Evolutionary conservation across 352 stramenopile species (phyloP).

Genomic region (Phytophthora pisi): DNA sequence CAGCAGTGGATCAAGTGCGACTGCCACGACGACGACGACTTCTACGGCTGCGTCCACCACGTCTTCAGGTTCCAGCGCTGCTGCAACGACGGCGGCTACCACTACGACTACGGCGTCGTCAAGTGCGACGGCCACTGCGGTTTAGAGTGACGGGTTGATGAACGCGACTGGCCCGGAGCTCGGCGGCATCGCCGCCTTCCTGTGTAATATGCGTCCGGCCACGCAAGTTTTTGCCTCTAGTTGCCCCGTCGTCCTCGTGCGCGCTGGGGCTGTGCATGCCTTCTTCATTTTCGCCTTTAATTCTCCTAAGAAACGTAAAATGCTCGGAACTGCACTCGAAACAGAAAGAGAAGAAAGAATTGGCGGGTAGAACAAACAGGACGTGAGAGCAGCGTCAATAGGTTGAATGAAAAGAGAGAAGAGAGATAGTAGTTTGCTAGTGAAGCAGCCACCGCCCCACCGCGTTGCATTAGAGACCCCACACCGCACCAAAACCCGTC

Average conservation of each 20-base stretch:
- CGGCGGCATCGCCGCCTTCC: slow-evolving; percentile 19
- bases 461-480: neutral
- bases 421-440: slow-evolving; percentile 2
- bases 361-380: neutral
- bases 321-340: slow-evolving; percentile 15
- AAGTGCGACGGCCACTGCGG: slow-evolving; percentile 26
- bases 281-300: slow-evolving; percentile 30
- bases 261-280: slow-evolving; percentile 17
- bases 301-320: slow-evolving; percentile 37
- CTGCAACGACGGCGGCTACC: slow-evolving; percentile 15
- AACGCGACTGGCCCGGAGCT: slow-evolving; percentile 20
- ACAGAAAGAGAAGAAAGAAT: neutral
- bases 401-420: neutral
- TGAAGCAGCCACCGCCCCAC: neutral
- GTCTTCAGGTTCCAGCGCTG: slow-evolving; percentile 19
- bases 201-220: slow-evolving; percentile 39
- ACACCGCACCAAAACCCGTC: neutral
- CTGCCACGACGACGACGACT: slow-evolving; percentile 31
- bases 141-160: slow-evolving; percentile 30
- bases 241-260: slow-evolving; percentile 8
- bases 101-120: slow-evolving; percentile 22
- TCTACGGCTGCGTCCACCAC: slow-evolving; percentile 25
- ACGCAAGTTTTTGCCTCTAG: slow-evolving; percentile 31
- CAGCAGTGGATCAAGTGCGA: slow-evolving; percentile 22
- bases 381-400: neutral